Evolutionary conservation across 2,329 filamentous ascomycete species (phyloP).

Genomic region (Alternaria gansuensis): DNA sequence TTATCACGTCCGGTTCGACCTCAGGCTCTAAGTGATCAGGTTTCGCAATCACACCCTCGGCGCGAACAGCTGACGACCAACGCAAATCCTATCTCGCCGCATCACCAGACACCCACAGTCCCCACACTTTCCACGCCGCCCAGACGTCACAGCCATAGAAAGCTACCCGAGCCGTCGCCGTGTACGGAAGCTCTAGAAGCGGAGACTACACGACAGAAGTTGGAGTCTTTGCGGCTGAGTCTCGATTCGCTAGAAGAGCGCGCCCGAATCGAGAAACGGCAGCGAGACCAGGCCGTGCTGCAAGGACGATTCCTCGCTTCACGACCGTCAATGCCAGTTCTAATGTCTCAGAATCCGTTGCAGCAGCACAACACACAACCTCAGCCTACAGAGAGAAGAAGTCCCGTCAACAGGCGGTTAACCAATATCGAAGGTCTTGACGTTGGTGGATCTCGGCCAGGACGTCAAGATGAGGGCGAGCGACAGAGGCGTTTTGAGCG

Average conservation of each 20-base stretch:
- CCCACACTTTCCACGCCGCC: neutral
- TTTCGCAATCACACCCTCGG: neutral
- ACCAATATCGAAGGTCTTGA: neutral
- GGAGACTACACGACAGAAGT: conserved; percentile 4
- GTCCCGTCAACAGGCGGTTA: neutral
- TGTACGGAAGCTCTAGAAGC: neutral
- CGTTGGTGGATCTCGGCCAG: neutral
- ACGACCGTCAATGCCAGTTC: conserved; percentile 9
- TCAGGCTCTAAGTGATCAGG: neutral
- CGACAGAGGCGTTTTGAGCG: conserved; percentile 1
- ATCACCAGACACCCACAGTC: neutral
- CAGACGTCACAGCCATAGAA: neutral
- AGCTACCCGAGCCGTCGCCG: neutral
- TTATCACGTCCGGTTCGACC: neutral
- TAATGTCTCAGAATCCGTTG: neutral
- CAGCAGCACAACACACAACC: neutral
- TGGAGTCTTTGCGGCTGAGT: conserved; percentile 4
- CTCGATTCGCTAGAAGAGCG: conserved; percentile 2
- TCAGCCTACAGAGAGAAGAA: neutral
- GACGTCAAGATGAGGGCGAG: neutral
- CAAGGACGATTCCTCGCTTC: neutral
- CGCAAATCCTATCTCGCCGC: neutral
- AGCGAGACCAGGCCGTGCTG: neutral
- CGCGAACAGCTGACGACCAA: neutral
- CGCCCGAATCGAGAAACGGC: neutral